Base-by-base conservation (phyloP, 257 asterid genomes). In the Nicotiana undulata region DNA sequence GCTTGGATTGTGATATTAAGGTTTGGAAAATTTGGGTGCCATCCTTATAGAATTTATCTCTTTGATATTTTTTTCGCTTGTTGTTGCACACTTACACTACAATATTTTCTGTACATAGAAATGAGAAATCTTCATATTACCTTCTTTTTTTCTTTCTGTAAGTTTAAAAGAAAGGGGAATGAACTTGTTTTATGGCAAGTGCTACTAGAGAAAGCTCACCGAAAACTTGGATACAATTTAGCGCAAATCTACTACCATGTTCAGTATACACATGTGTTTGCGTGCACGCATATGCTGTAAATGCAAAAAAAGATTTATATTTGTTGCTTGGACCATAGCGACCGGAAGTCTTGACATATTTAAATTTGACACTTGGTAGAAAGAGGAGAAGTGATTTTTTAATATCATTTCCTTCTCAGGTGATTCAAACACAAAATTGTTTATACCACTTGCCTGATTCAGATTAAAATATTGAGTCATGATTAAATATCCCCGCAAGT, bases 1-100 rank as follows among this genome's bases (percentile, higher is more conserved):
- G 95, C 44, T 74, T 94, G 89, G 97, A 94, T 88, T 89, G 79
- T 87, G 93, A 91, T 80, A 83, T 93, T 52, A 93, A 87, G 84
- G 86, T 90, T 40, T 91, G 97, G 96, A 81, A 86, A 70, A 51
- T 90, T 83, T 83, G 77, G 82, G 85, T 84, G 31, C 90, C 94
- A 9, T 77, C 1, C 0, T 61, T 13, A 70, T 82, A 84, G 77
- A 80, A n/a, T 46, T 46, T 20, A 4, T 12, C 12, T 58, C 15
- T 59, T 20, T 59, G 6, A n/a, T 67, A 68, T 37, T 5, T 44
- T 11, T 70, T 2, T 70, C 60, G 22, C 13, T 13, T 6, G 15
- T 40, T 20, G 2, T 61, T 18, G n/a, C 15, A 67, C n/a, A 17
- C 16, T 37, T 37, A 4, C 20, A 24, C 13, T 46, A 72, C 6